These are phyloP conservation scores for Stephania cephalantha DNA, from an alignment of 164 flowering plant genomes.

Conservation along the genomic window DNA sequence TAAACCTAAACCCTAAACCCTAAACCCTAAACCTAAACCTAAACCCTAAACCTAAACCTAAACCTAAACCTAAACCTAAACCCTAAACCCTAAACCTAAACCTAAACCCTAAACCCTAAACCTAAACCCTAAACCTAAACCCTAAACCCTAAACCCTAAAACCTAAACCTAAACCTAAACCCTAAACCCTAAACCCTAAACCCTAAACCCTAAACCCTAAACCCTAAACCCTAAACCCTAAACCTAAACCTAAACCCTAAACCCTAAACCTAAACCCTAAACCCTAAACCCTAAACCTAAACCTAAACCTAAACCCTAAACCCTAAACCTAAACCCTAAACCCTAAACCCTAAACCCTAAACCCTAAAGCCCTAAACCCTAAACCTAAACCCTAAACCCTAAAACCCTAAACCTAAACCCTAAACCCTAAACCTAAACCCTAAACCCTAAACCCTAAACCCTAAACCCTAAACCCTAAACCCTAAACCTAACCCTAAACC, in stretches of 20 bases:
- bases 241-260: constrained; percentile 17
- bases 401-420: constrained; percentile 17
- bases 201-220: constrained; percentile 18
- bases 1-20: constrained; percentile 17
- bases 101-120: constrained; percentile 9
- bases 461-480: constrained; percentile 18
- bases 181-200: constrained; percentile 14
- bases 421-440: constrained; percentile 15
- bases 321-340: constrained; percentile 15
- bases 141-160: constrained; percentile 21
- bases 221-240: constrained; percentile 17
- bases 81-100: constrained; percentile 12
- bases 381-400: no score
- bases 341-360: constrained; percentile 18
- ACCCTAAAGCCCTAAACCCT: constrained; percentile 20
- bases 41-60: constrained; percentile 15
- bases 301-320: constrained; percentile 15
- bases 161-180: constrained; percentile 12
- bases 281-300: constrained; percentile 19
- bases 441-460: constrained; percentile 18
- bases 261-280: constrained; percentile 17
- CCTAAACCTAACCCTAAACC: constrained; percentile 18
- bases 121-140: constrained; percentile 19
- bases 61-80: constrained; percentile 13
- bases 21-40: constrained; percentile 16